Evolutionary conservation across 805 yeast species (phyloP), one percentile per base, ranked within the genome.

Genomic region (Ogataea saltuana): DNA sequence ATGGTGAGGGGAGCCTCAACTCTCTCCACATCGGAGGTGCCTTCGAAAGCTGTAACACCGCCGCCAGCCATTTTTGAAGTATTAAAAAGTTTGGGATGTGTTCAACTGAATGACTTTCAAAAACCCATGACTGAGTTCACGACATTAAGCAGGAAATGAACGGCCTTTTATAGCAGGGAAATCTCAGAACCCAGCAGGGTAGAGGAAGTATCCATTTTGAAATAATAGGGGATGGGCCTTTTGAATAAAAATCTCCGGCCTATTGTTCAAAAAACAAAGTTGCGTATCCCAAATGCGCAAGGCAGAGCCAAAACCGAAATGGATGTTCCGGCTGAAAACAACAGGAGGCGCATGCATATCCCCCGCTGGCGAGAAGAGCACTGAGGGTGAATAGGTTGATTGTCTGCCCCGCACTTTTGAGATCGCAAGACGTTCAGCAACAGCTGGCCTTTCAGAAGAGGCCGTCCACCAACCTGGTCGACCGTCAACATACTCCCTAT

Each of bases 1-100:
- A 60, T 26, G 13, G 70, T 66, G 27, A 66, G 46, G 17, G 69
- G 69, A 32, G 70, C 69, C 39, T 66, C 70, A 28, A 61, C 50
- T 41, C 65, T 55, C 29, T 56, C 58, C 12, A 34, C 38, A 17
- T 34, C 38, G 7, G 38, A 34, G 22, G 38, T 34, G 21, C 38
- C 38, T 34, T 34, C 38, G 19, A 34, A 34, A 34, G 38, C 38
- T 23, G 29, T 21, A 25, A 34, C 17, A 34, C 38, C 38, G 16
- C 38, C 38, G 17, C 38, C 38, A n/a, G 38, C 38, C 38, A 34
- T 34, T 34, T 34, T 33, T 34, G 29, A 20, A 4, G 25, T 34
- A 23, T 13, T 8, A 16, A 15, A 23, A 6, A 7, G 28, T n/a
- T 28, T 22, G 15, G 20, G n/a, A 18, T 11, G 20, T 33, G 12